These are phyloP conservation scores for Tanacetum coccineum DNA, from an alignment of 129 eudicot species.

Conservation along the genomic window DNA sequence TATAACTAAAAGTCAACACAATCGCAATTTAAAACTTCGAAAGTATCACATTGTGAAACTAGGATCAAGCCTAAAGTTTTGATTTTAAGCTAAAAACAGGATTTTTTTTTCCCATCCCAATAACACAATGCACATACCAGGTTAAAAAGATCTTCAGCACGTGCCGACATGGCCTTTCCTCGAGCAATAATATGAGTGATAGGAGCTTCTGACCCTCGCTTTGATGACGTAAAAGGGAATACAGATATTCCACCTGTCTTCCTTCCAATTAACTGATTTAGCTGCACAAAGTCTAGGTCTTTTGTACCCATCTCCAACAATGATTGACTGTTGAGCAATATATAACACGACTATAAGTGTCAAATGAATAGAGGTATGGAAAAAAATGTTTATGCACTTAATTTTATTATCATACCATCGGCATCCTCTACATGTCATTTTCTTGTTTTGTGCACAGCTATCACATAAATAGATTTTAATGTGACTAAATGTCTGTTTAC, in stretches of 20 bases:
- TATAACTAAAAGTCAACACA: too few relatives aligned
- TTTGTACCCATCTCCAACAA: conserved; percentile 99
- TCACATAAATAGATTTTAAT: neutral
- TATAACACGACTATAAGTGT: conserved; percentile 6
- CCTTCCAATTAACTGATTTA: conserved; percentile 94
- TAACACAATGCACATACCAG: conserved; percentile 50
- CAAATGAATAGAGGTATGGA: neutral
- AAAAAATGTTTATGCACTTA: neutral
- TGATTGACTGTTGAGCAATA: conserved; percentile 74
- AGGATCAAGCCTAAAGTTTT: conserved; percentile 1
- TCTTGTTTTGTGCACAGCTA: conserved; percentile 6
- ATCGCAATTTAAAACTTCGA: neutral
- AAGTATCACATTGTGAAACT: neutral
- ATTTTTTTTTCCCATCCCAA: neutral
- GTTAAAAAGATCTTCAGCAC: conserved; percentile 82
- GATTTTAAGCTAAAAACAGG: neutral
- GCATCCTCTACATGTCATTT: neutral
- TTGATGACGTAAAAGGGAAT: conserved; percentile 85
- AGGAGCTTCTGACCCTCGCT: conserved; percentile 66
- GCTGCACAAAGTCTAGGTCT: conserved; percentile 92
- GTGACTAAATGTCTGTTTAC: neutral
- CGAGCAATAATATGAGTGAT: conserved; percentile 77
- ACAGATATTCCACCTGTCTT: conserved; percentile 96
- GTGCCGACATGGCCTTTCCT: conserved; percentile 97
- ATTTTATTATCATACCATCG: conserved; percentile 3